These are phyloP conservation scores for Neurospora terricola DNA, from an alignment of 495 filamentous ascomycete species.

Conservation along the genomic window DNA sequence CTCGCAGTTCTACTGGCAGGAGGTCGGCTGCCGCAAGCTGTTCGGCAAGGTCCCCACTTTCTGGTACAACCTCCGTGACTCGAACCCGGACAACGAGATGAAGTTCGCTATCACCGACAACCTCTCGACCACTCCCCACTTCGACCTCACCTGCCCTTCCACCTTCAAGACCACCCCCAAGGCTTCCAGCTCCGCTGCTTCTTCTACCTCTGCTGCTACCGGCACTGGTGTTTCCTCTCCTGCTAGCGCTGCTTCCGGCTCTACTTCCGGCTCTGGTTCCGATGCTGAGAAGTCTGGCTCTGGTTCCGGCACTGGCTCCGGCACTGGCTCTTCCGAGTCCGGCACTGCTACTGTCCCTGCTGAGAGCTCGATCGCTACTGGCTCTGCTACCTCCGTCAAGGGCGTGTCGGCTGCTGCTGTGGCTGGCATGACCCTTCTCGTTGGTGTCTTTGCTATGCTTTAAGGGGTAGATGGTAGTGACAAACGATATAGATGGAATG, in stretches of 20 bases:
- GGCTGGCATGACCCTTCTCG: slow-evolving; percentile 13
- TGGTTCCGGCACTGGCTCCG: slow-evolving; percentile 4
- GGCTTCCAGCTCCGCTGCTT: slow-evolving; percentile 1
- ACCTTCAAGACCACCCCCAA: slow-evolving; percentile 22
- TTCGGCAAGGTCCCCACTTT: slow-evolving; percentile 58
- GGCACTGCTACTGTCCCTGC: slow-evolving; percentile 1
- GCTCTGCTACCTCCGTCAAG: slow-evolving; percentile 7
- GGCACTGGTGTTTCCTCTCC: slow-evolving; percentile 11
- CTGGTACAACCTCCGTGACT: slow-evolving; percentile 45
- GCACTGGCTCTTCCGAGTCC: slow-evolving; percentile 7
- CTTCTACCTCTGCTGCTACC: slow-evolving; percentile 9
- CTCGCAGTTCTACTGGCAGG: slow-evolving; percentile 62
- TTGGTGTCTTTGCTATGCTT: slow-evolving; percentile 16
- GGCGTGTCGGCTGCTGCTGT: slow-evolving; percentile 7
- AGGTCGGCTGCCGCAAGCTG: slow-evolving; percentile 55
- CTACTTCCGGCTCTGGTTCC: slow-evolving; percentile 4
- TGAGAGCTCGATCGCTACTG: background rate
- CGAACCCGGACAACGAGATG: slow-evolving; percentile 34
- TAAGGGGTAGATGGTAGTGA: background rate
- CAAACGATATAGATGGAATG: background rate
- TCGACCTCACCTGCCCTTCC: slow-evolving; percentile 50
- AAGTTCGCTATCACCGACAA: slow-evolving; percentile 38
- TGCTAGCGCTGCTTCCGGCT: slow-evolving; percentile 6
- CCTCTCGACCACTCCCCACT: slow-evolving; percentile 45
- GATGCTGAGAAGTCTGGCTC: too few species aligned